Evolutionary conservation across 305 asterid genomes (phyloP).

Genomic region (Ajuga reptans): DNA sequence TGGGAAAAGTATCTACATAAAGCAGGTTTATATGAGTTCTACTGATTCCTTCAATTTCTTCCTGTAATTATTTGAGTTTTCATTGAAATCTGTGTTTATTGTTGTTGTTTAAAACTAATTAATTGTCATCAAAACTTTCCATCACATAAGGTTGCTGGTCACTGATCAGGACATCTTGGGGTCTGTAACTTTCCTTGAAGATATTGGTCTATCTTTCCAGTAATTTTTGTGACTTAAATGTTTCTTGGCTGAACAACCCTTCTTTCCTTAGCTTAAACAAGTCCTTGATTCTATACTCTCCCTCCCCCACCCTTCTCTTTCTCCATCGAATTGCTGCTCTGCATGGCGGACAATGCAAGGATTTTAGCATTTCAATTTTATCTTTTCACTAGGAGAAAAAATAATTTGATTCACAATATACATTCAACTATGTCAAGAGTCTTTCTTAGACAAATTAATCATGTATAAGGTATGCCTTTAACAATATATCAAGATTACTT

Average conservation of each 20-base stretch:
- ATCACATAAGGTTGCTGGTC: conserved; percentile 14
- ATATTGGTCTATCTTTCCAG: conserved; percentile 3
- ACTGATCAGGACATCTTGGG: conserved; percentile 3
- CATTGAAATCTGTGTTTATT: conserved; percentile 1
- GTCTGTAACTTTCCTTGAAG: not conserved
- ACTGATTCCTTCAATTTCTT: conserved; percentile 1
- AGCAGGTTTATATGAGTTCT: conserved; percentile 53
- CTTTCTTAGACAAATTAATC: not conserved
- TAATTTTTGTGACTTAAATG: not conserved
- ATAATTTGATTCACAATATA: not conserved
- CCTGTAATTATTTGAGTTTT: not conserved
- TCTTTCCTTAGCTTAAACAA: not conserved
- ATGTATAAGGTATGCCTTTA: not conserved
- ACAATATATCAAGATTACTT: conserved; percentile 6
- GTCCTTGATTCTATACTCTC: not conserved
- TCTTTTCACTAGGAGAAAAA: not conserved
- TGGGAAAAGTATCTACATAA: conserved; percentile 85
- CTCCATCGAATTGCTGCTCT: too few species aligned
- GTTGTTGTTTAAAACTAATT: conserved; percentile 18
- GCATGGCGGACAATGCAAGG: not conserved
- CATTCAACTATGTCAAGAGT: not conserved
- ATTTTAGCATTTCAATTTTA: conserved; percentile 5
- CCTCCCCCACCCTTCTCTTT: not conserved
- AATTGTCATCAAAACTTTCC: not conserved
- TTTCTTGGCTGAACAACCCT: not conserved